Evolutionary conservation across 148 eudicot species (phyloP).

Genomic region (Mesembryanthemum crystallinum): DNA sequence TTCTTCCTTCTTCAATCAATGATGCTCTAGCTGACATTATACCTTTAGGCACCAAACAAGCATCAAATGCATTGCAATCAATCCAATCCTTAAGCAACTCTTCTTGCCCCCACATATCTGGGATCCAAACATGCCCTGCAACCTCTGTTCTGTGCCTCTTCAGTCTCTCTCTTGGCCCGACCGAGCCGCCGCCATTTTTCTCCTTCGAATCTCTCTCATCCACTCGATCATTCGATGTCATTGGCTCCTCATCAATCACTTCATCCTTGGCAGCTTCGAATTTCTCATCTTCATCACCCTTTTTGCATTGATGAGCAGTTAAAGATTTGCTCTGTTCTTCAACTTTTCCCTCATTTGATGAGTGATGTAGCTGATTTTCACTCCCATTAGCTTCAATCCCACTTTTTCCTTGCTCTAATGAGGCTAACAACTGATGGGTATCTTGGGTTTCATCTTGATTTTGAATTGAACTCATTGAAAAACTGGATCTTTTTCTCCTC

Average conservation of each 20-base stretch:
- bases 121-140: constrained; percentile 77
- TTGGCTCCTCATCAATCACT: background rate
- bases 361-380: background rate
- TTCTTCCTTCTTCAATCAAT: constrained; percentile 45
- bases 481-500: background rate
- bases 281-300: background rate
- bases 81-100: constrained; percentile 66
- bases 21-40: constrained; percentile 61
- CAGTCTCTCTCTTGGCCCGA: constrained; percentile 54
- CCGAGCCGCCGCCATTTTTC: constrained; percentile 1
- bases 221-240: too few species aligned
- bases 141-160: constrained; percentile 68
- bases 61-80: constrained; percentile 58
- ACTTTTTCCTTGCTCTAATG: background rate
- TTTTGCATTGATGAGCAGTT: background rate
- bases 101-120: constrained; percentile 86
- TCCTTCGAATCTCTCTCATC: constrained; percentile 6
- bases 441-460: constrained; percentile 14
- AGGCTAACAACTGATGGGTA: constrained; percentile 10
- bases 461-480: constrained; percentile 6
- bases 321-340: background rate
- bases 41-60: constrained; percentile 37
- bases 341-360: background rate
- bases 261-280: background rate
- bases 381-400: background rate